phyloP scores from a whole-genome alignment of 768 basidiomycete genomes.

The Termitomyces sp. region DNA sequence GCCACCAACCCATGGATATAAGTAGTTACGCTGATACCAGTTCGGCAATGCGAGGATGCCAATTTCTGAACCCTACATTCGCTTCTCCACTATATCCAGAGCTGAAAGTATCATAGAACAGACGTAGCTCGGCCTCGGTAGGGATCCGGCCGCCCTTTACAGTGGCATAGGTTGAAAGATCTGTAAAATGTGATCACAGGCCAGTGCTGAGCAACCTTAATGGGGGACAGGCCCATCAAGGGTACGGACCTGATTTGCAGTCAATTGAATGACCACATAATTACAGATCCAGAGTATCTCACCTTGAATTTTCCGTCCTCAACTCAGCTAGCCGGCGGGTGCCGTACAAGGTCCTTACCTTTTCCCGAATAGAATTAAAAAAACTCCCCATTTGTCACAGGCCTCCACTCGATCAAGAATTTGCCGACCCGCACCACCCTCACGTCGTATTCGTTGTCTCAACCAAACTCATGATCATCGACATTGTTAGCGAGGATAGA shows the following conservation, averaged over 20 bases:
- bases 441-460: conserved; percentile 91
- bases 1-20: conserved; percentile 85
- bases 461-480: conserved; percentile 72
- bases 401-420: conserved; percentile 82
- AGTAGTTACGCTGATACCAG: conserved; percentile 91
- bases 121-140: conserved; percentile 80
- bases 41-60: conserved; percentile 90
- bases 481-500: conserved; percentile 31
- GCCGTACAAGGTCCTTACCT: conserved; percentile 39
- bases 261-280: background rate
- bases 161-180: conserved; percentile 74
- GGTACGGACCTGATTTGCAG: conserved; percentile 61
- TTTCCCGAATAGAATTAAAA: conserved; percentile 52
- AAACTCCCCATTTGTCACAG: conserved; percentile 88
- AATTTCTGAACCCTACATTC: conserved; percentile 87
- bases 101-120: conserved; percentile 75
- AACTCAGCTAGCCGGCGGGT: conserved; percentile 81
- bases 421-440: conserved; percentile 53
- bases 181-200: conserved; percentile 78
- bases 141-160: conserved; percentile 93
- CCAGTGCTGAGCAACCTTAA: conserved; percentile 80
- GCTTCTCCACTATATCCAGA: conserved; percentile 72
- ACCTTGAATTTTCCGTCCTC: conserved; percentile 51
- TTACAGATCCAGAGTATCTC: background rate
- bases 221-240: conserved; percentile 79